Conservation (phyloP, 106 monocot species). For the Dioscorea zingiberensis region DNA sequence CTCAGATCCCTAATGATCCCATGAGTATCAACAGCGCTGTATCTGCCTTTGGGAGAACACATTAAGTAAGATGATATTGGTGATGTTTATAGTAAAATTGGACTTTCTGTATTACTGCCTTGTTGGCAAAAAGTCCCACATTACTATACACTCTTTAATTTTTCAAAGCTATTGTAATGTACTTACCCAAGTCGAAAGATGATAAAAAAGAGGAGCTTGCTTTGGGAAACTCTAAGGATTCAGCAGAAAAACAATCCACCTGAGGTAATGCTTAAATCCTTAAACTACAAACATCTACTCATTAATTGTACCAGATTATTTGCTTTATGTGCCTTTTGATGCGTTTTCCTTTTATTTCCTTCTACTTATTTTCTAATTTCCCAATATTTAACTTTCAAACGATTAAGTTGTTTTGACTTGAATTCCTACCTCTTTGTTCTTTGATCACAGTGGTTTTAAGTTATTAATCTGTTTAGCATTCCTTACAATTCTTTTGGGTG, state of each 20-base stretch:
- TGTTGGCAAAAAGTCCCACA: not conserved
- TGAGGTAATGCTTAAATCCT: conserved; percentile 41
- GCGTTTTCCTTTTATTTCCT: not conserved
- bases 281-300: too few species aligned
- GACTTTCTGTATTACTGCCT: not conserved
- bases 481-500: conserved; percentile 18
- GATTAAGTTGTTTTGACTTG: not conserved
- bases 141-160: not conserved
- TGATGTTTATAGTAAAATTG: conserved; percentile 4
- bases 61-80: conserved; percentile 47
- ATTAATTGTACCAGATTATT: too few species aligned
- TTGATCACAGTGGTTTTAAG: not conserved
- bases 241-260: conserved; percentile 19
- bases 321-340: not conserved
- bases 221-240: conserved; percentile 41
- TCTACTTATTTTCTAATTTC: not conserved
- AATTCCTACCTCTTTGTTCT: not conserved
- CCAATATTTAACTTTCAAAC: not conserved
- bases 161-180: conserved; percentile 80
- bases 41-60: conserved; percentile 71
- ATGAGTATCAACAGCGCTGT: conserved; percentile 61
- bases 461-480: not conserved
- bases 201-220: conserved; percentile 73
- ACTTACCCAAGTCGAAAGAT: conserved; percentile 69
- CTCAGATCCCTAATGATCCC: conserved; percentile 90